A percentile compares a stretch with the other conserved stretches of the same genome.
phyloP scores from a whole-genome alignment of 768 basidiomycete species.

The Lactarius tabidus region DNA sequence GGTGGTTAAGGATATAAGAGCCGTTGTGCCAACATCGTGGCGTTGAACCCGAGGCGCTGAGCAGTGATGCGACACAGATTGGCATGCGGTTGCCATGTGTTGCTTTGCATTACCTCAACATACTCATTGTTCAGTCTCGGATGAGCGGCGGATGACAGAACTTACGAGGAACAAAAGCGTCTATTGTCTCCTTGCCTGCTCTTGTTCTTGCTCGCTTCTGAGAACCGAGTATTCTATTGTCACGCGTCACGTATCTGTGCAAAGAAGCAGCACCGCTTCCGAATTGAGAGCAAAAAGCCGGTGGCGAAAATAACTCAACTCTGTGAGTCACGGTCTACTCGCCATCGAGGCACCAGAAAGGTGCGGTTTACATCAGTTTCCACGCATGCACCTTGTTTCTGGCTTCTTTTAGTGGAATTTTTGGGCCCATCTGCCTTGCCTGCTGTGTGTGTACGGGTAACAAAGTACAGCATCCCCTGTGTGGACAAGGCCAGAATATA shows the following conservation, averaged over 20 bases:
- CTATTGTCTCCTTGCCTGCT: background rate
- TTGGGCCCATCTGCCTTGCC: too few species aligned
- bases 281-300: background rate
- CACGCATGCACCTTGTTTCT: too few species aligned
- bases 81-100: constrained; percentile 15
- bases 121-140: constrained; percentile 1
- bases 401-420: too few species aligned
- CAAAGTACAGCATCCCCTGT: too few species aligned
- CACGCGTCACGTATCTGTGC: background rate
- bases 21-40: background rate
- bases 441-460: too few species aligned
- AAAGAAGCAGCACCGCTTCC: background rate
- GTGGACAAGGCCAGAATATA: too few species aligned
- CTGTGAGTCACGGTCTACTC: background rate
- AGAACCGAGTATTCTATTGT: background rate
- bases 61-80: background rate
- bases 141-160: background rate
- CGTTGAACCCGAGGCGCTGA: background rate
- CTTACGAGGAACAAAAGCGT: constrained; percentile 9
- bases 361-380: background rate
- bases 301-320: background rate
- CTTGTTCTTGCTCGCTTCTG: background rate
- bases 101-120: background rate
- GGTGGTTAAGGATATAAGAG: background rate
- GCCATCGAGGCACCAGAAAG: background rate